Evolutionary conservation across 1,284 basidiomycete genomes (phyloP).

Genomic region (Vanrija pseudolonga): DNA sequence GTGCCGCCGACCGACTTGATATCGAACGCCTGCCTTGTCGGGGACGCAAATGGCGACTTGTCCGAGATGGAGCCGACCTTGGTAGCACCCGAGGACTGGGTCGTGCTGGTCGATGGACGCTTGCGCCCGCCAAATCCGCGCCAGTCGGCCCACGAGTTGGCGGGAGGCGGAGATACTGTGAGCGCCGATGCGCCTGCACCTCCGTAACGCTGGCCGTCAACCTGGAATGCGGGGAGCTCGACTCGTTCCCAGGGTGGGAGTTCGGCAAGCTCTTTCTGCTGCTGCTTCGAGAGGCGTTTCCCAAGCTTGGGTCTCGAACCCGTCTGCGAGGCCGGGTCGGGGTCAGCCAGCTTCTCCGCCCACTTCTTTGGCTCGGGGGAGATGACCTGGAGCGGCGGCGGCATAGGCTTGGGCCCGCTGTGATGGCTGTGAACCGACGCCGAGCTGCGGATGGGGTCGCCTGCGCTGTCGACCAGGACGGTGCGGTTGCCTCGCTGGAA

Average conservation of each 20-base stretch:
- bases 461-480: conserved; percentile 3
- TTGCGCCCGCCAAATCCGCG: conserved; percentile 30
- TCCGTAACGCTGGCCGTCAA: conserved; percentile 46
- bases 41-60: not conserved
- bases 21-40: not conserved
- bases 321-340: no score
- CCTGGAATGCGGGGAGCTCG: conserved; percentile 46
- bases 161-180: not conserved
- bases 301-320: no score
- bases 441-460: not conserved
- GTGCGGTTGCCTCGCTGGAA: conserved; percentile 1
- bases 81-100: not conserved
- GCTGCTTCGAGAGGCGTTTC: not conserved
- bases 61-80: conserved; percentile 3
- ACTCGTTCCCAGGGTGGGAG: conserved; percentile 48
- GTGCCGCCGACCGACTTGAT: not conserved
- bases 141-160: conserved; percentile 32
- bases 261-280: conserved; percentile 10
- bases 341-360: not conserved
- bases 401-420: not conserved
- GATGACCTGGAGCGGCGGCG: not conserved
- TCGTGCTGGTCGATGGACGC: conserved; percentile 19
- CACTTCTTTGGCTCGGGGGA: not conserved
- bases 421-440: not conserved
- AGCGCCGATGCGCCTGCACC: conserved; percentile 14